Conservation (phyloP, 2,329 filamentous ascomycete genomes). For the Colletotrichum sp. region DNA sequence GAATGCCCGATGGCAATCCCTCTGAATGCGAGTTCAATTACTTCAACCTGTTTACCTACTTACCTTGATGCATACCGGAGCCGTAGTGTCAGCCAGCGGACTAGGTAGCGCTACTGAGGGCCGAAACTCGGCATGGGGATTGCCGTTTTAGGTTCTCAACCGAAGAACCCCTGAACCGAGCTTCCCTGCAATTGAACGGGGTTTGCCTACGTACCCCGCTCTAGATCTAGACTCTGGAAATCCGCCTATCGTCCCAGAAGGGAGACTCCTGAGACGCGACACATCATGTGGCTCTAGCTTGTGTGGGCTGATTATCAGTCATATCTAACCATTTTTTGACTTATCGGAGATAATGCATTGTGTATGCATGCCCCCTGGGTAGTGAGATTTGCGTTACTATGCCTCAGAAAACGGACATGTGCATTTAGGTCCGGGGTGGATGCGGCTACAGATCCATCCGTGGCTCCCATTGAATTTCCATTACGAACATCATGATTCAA, state of each 20-base stretch:
- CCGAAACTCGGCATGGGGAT: neutral
- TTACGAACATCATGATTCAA: neutral
- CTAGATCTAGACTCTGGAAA: neutral
- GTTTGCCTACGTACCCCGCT: neutral
- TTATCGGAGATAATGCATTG: too few relatives aligned
- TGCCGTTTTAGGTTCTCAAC: neutral
- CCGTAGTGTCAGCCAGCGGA: too few relatives aligned
- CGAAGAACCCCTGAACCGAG: neutral
- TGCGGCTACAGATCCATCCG: neutral
- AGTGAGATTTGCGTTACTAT: too few relatives aligned
- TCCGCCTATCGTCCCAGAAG: neutral
- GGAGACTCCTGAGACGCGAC: neutral
- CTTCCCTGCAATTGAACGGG: neutral
- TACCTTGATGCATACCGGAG: too few relatives aligned
- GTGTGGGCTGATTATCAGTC: accelerated
- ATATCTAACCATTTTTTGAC: neutral
- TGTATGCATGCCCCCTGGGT: too few relatives aligned
- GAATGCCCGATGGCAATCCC: neutral
- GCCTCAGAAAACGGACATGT: neutral
- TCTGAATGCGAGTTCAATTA: neutral
- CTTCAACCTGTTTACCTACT: neutral
- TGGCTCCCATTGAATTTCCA: neutral
- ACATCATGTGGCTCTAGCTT: accelerated
- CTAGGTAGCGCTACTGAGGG: neutral
- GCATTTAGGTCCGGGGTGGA: neutral